A percentile compares a stretch with the other conserved stretches of the same genome.
phyloP scores from a whole-genome alignment of 345 rosid species.

The Arabis alpina region DNA sequence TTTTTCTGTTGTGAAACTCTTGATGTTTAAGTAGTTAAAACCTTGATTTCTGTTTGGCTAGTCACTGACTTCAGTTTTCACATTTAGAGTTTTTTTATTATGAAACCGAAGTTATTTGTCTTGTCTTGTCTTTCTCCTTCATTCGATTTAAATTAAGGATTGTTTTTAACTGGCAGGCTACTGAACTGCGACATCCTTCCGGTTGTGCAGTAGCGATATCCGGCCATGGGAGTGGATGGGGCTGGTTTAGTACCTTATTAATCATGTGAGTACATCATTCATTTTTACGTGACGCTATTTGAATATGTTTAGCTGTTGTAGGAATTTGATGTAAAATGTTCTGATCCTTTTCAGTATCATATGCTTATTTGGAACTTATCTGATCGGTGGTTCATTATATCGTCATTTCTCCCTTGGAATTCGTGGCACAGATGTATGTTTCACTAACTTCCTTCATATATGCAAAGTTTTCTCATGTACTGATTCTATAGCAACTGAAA shows the following conservation, averaged over 20 bases:
- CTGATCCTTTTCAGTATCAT: conserved; percentile 55
- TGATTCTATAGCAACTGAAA: conserved; percentile 16
- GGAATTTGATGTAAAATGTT: conserved; percentile 17
- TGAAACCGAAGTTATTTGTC: not conserved
- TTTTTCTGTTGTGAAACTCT: not conserved
- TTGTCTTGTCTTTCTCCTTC: conserved; percentile 7
- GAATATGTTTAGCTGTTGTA: not conserved
- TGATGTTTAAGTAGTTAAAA: conserved; percentile 1
- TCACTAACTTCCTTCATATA: conserved; percentile 13
- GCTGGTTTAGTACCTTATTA: conserved; percentile 75
- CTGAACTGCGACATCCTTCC: conserved; percentile 81
- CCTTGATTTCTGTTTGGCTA: conserved; percentile 13
- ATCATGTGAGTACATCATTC: conserved; percentile 53
- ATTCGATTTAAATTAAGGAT: not conserved
- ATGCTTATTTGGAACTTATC: conserved; percentile 79
- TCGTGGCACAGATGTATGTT: conserved; percentile 73
- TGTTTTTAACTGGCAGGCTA: conserved; percentile 53
- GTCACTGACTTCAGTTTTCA: conserved; percentile 21
- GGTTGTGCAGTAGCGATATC: conserved; percentile 74
- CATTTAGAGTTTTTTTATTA: not conserved
- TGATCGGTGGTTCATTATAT: conserved; percentile 72
- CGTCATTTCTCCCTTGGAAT: conserved; percentile 71
- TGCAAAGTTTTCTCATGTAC: conserved; percentile 20
- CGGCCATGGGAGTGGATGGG: conserved; percentile 68
- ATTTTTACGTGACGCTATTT: not conserved